Base-by-base conservation (phyloP, 345 rosid species). In the Cardamine resedifolia region DNA sequence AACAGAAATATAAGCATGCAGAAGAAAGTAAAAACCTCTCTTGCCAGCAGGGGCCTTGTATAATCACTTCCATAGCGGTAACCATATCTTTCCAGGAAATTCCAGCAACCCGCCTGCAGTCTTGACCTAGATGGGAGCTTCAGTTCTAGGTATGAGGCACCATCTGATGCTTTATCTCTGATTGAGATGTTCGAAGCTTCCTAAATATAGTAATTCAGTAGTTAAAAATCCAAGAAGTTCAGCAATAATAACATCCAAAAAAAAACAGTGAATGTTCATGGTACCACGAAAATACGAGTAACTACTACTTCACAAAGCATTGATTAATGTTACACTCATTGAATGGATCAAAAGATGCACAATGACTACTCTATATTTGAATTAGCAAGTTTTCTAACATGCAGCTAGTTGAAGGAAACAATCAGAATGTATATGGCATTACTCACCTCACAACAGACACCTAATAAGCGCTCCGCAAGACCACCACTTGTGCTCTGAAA, bases 401-500 rank as follows among this genome's bases (percentile, higher is more conserved):
- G 66, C 41, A 57, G 53, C 57, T 31, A 72, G 36, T 20, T 53
- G 39, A 72, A 43, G 55, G 36, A 58, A 74, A 36, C 60, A 74
- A 47, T 58, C 44, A 47, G 31, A 65, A 57, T 38, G 60, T 58
- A 26, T 10, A 57, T 11, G 18, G 15, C 64, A 64, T 79, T 57
- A 72, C 87, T 77, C 76, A 91, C 99, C 92, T 84, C 90, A 78
- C 99, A 95, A 63, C 99, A 95, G 43, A 86, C 78, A 64, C 84
- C 72, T 52, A 91, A 68, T 58, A 95, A 79, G 48, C 82, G 80
- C 66, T 95, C 90, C n/a, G 88, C 96, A 6, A 91, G 52, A 41
- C 96, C 90, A 66, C 73, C 66, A 60, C 72, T 84, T 79, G 84
- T 85, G 58, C 76, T 56, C 73, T 87, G 76, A 80, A 79, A 80